A percentile compares a stretch with the other conserved stretches of the same genome.
phyloP scores from a whole-genome alignment of 2,329 filamentous ascomycete genomes.

The Alternaria longipes region DNA sequence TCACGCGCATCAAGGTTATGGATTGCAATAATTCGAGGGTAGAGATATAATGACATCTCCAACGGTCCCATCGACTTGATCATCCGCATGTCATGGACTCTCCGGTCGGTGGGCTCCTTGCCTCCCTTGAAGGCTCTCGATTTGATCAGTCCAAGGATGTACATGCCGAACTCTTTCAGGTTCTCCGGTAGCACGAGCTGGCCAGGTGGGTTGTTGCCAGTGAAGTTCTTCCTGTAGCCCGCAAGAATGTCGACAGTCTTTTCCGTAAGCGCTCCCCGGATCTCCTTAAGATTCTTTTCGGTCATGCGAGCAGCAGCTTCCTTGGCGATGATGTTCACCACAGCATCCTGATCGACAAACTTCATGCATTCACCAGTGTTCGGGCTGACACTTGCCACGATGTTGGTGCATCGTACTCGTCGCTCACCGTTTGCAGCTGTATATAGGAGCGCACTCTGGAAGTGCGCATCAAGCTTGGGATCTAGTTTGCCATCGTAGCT shows the following conservation, averaged over 20 bases:
- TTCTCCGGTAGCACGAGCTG: constrained; percentile 96
- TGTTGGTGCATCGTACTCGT: constrained; percentile 89
- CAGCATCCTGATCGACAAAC: constrained; percentile 94
- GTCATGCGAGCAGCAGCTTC: constrained; percentile 89
- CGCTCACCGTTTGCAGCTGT: constrained; percentile 90
- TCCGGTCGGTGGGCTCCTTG: constrained; percentile 86
- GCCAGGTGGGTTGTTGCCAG: constrained; percentile 84
- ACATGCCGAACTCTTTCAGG: constrained; percentile 97
- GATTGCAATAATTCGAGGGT: constrained; percentile 89
- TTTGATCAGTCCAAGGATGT: constrained; percentile 88
- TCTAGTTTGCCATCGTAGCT: constrained; percentile 98
- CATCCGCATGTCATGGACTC: constrained; percentile 91
- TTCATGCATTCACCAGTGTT: constrained; percentile 85
- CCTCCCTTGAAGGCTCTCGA: constrained; percentile 92
- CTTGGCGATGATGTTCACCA: constrained; percentile 87
- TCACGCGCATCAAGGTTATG: constrained; percentile 89
- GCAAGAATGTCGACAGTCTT: constrained; percentile 93
- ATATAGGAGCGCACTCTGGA: constrained; percentile 94
- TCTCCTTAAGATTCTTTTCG: constrained; percentile 81
- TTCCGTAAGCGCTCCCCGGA: constrained; percentile 83
- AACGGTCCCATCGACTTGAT: constrained; percentile 85
- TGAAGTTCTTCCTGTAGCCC: constrained; percentile 91
- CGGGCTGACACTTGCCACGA: constrained; percentile 91
- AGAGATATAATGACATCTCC: constrained; percentile 91
- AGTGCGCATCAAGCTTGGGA: constrained; percentile 93